Evolutionary conservation across 1,284 basidiomycete species (phyloP), one percentile per base, ranked within the genome.

Genomic region (Tylopilus sp.): DNA sequence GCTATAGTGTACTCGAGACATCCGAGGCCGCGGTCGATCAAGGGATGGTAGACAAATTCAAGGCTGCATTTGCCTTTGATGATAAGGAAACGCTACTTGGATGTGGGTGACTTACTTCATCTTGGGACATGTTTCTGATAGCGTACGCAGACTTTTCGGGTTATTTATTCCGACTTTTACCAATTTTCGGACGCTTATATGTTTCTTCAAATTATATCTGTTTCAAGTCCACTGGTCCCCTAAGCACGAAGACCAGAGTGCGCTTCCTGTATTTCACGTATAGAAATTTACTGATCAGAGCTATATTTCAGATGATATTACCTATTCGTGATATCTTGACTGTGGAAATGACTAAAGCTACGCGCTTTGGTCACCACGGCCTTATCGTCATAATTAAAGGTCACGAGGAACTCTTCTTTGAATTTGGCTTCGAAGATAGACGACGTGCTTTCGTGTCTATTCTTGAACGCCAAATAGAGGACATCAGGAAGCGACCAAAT

Each of bases 371-470:
- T 2, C 91, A 92, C 60, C 82, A 89, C 58, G 95, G 93, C 7
- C 78, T 98, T 18, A 83, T 91, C 28, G 76, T 98, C 51, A 87
- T 96, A 47, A 84, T 99, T 57, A 90, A 90, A 61, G 95, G 95
- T 0, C 90, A 97, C 65, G 95, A 98, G 71, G 95, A 99, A 65
- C 75, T 99, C 2, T 99, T 98, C 73, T 88, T 98, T 59, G 95
- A 98, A 69, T 95, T 99, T 64, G 74, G 78, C 37, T 85, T 85
- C 10, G 77, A 83, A 51, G 82, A 89, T 46, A 84, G 89, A 46
- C 81, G 94, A 30, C 78, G 85, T 53, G 81, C 85, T 4, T 92
- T 94, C 62, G 78, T 88, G 15, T 68, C 67, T 4, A 73, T 93
- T 15, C 73, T 99, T 40, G 83, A 94, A 55, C 75, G 78, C 30